These are phyloP conservation scores for Apophysomyces variabilis DNA, from an alignment of 371 early-diverging fungal species.

Conservation along the genomic window DNA sequence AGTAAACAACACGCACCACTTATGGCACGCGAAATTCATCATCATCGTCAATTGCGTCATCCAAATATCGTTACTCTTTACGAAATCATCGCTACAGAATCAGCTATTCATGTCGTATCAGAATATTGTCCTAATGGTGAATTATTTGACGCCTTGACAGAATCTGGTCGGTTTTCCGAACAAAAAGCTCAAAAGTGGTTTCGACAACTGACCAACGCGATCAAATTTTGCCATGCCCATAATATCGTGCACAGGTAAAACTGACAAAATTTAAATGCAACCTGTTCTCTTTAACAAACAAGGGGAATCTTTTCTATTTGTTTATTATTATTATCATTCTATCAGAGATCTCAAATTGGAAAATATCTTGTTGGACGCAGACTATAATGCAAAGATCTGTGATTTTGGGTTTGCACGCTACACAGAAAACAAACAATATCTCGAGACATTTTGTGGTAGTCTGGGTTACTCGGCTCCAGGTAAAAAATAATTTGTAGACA, in stretches of 20 bases:
- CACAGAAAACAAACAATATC: slow-evolving; percentile 65
- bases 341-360: slow-evolving; percentile 84
- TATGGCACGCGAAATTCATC: slow-evolving; percentile 86
- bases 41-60: slow-evolving; percentile 84
- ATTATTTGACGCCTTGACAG: slow-evolving; percentile 71
- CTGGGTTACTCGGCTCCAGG: slow-evolving; percentile 84
- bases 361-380: slow-evolving; percentile 78
- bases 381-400: slow-evolving; percentile 79
- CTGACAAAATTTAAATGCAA: background rate
- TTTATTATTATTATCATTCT: background rate
- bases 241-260: slow-evolving; percentile 79
- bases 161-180: slow-evolving; percentile 60
- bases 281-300: background rate
- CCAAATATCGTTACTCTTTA: slow-evolving; percentile 85
- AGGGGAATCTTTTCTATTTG: slow-evolving; percentile 3
- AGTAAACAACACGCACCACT: slow-evolving; percentile 79
- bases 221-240: slow-evolving; percentile 77
- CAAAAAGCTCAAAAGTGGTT: slow-evolving; percentile 66
- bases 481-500: slow-evolving; percentile 14
- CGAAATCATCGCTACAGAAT: slow-evolving; percentile 86
- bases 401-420: slow-evolving; percentile 92
- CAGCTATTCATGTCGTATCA: slow-evolving; percentile 79
- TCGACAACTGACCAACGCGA: slow-evolving; percentile 75
- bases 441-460: slow-evolving; percentile 89
- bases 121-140: slow-evolving; percentile 85